A percentile compares a stretch with the other conserved stretches of the same genome.
Conservation (phyloP, 768 basidiomycete genomes). For the Suillus paluster region DNA sequence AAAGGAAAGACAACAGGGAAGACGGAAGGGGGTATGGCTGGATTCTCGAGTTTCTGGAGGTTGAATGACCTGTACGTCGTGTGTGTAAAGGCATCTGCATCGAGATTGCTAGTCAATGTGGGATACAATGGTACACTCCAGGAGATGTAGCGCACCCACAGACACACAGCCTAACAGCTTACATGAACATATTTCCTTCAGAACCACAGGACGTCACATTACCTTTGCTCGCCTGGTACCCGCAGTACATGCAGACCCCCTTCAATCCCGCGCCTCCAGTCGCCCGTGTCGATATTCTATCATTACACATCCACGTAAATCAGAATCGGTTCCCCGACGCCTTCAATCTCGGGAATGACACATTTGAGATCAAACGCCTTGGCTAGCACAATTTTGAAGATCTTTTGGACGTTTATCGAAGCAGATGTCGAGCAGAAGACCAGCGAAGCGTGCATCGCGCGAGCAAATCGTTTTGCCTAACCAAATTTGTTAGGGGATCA, state of each 20-base stretch:
- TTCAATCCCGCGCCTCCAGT: not conserved
- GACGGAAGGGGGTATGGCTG: not conserved
- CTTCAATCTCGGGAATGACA: conserved; percentile 96
- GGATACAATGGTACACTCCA: conserved; percentile 26
- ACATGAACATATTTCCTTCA: not conserved
- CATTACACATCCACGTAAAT: conserved; percentile 79
- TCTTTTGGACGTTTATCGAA: conserved; percentile 99
- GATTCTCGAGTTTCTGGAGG: not conserved
- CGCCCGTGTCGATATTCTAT: conserved; percentile 20
- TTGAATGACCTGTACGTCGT: conserved; percentile 1
- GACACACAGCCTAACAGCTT: not conserved
- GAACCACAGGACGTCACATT: not conserved
- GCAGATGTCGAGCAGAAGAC: conserved; percentile 99
- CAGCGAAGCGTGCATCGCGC: conserved; percentile 99
- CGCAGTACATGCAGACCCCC: not conserved
- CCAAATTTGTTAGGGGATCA: conserved; percentile 13
- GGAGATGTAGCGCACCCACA: conserved; percentile 9
- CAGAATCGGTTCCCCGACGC: conserved; percentile 93
- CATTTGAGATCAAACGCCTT: conserved; percentile 99
- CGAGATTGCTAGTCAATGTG: conserved; percentile 11
- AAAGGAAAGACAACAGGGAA: conserved; percentile 16
- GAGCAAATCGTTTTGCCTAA: conserved; percentile 96
- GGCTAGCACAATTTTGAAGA: conserved; percentile 96
- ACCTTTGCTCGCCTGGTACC: conserved; percentile 2
- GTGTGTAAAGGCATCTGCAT: conserved; percentile 4